Evolutionary conservation across 2,329 filamentous ascomycete genomes (phyloP).

Genomic region (Dryadomyces quercivorus): DNA sequence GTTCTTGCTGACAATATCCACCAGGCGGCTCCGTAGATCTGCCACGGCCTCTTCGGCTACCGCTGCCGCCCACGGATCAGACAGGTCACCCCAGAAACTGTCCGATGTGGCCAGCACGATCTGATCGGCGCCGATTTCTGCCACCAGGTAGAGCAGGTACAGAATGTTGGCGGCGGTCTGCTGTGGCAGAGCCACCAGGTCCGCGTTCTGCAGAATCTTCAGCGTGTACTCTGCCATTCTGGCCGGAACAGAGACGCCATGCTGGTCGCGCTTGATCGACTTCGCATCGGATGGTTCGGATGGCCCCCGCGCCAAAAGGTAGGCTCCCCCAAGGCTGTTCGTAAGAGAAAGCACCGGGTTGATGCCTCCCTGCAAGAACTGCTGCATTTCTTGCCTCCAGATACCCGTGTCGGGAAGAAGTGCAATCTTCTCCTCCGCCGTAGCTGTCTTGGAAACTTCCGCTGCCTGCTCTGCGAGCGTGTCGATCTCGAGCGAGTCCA

Average conservation of each 20-base stretch:
- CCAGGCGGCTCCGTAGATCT: conserved; percentile 26
- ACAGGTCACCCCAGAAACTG: conserved; percentile 33
- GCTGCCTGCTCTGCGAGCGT: conserved; percentile 39
- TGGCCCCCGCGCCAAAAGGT: conserved; percentile 41
- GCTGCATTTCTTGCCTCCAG: conserved; percentile 53
- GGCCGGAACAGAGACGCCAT: conserved; percentile 59
- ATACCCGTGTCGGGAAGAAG: conserved; percentile 50
- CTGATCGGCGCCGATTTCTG: conserved; percentile 42
- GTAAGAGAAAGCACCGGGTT: conserved; percentile 60
- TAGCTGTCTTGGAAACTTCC: conserved; percentile 21
- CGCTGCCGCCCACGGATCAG: conserved; percentile 20
- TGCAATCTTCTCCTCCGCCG: conserved; percentile 21
- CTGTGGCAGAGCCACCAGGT: conserved; percentile 26
- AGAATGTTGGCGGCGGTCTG: conserved; percentile 36
- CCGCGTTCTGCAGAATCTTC: conserved; percentile 37
- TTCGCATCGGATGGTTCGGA: not conserved
- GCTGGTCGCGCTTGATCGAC: conserved; percentile 44
- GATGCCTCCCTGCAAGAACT: conserved; percentile 39
- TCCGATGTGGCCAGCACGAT: conserved; percentile 30
- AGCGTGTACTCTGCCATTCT: conserved; percentile 63
- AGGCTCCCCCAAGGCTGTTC: conserved; percentile 57
- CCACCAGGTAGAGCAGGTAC: conserved; percentile 36
- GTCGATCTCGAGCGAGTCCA: conserved; percentile 39
- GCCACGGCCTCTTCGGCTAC: conserved; percentile 32
- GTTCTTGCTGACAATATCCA: conserved; percentile 19